Conservation (phyloP, 257 asterid species). For the Ilex asprella region DNA sequence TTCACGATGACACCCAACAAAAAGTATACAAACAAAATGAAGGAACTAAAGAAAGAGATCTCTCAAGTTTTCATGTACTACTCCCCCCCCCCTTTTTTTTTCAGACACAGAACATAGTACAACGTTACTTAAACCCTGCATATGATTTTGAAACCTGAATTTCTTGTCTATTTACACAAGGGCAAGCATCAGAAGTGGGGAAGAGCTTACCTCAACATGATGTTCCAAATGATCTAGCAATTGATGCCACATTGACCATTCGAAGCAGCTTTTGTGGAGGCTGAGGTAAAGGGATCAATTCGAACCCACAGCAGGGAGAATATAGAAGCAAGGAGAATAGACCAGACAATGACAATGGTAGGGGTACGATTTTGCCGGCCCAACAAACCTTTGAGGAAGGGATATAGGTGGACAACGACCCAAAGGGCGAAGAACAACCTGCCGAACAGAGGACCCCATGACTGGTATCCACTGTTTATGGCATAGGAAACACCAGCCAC, state of each 20-base stretch:
- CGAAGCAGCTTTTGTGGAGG: constrained; percentile 23
- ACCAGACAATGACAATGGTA: constrained; percentile 42
- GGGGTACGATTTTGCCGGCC: constrained; percentile 40
- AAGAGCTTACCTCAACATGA: background rate
- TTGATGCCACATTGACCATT: constrained; percentile 37
- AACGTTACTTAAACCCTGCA: background rate
- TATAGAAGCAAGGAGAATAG: constrained; percentile 36
- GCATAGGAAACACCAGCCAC: constrained; percentile 41
- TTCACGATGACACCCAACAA: no score
- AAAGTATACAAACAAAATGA: background rate
- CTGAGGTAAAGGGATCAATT: constrained; percentile 35
- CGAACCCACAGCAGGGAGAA: constrained; percentile 44
- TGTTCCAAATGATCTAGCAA: constrained; percentile 11
- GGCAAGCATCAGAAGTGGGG: background rate
- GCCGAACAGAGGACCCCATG: constrained; percentile 46
- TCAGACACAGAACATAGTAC: background rate
- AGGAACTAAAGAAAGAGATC: background rate
- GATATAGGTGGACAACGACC: constrained; percentile 38
- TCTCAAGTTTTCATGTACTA: background rate
- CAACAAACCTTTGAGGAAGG: constrained; percentile 38
- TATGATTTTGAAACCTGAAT: background rate
- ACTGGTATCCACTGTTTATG: constrained; percentile 38
- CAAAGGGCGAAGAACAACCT: constrained; percentile 34
- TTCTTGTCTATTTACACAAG: constrained; percentile 14
- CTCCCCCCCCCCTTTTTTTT: no score